Evolutionary conservation across 352 stramenopile genomes (phyloP), one percentile per base, ranked within the genome.

Genomic region (Nothophytophthora sp.): DNA sequence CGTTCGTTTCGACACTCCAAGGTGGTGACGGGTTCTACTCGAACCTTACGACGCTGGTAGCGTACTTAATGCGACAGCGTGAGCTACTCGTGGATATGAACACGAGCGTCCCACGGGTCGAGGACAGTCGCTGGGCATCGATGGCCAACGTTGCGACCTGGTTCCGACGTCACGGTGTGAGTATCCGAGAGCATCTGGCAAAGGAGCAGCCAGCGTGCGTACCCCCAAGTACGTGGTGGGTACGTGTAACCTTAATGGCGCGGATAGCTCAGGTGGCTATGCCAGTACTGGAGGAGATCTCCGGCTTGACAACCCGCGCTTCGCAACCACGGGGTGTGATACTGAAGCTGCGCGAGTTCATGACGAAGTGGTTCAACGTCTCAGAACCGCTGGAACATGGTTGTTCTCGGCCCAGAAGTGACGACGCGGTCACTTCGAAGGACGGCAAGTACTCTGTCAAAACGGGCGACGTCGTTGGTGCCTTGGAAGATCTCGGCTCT

Each of bases 41-140:
- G 4, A 56, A 40, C 2, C 48, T 69, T 32, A 65, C 60, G 16
- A 25, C 43, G 3, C 28, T 65, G 11, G 16, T 69, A 19, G 50
- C 60, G 4, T 69, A 57, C 29, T n/a, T 69, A 20, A 60, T 33
- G 22, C 49, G 55, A 10, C 60, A 70, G 42, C 44, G 47, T 6
- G 15, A 32, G 7, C 39, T 70, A 10, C 55, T 66, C 15, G 30
- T 12, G 3, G 24, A 19, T 19, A 57, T 66, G 34, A 25, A 70
- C 43, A 62, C 60, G 2, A 62, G 16, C 2, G 48, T 30, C 25
- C 60, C 49, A 33, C 28, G 2, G 22, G 19, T 70, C 18, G 27
- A 29, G 0, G 38, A 55, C 29, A 66, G 28, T 38, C 34, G 30
- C 13, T 70, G 55, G 60, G 52, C n/a, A 24, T 55, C 55, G 10